A percentile compares a stretch with the other conserved stretches of the same genome.
Evolutionary conservation across 768 basidiomycete genomes (phyloP).

Genomic region (Suillus fuscotomentosus): DNA sequence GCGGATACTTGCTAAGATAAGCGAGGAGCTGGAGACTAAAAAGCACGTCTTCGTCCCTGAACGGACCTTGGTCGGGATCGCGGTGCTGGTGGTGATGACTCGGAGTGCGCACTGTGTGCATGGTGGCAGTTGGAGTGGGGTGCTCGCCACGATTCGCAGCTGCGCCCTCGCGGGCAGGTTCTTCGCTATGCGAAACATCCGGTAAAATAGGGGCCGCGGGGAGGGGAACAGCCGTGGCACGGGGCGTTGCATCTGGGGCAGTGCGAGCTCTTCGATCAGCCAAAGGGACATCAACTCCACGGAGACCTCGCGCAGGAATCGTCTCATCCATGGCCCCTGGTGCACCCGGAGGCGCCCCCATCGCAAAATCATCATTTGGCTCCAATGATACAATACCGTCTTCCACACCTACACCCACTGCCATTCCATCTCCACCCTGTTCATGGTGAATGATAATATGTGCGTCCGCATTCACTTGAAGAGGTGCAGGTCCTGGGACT

Average conservation of each 20-base stretch:
- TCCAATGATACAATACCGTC: slow-evolving; percentile 77
- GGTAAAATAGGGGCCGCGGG: slow-evolving; percentile 35
- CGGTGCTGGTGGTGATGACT: slow-evolving; percentile 37
- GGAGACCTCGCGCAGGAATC: slow-evolving; percentile 22
- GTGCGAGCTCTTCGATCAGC: slow-evolving; percentile 35
- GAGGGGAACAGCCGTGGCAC: slow-evolving; percentile 57
- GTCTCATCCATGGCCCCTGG: slow-evolving; percentile 68
- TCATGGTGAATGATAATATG: slow-evolving; percentile 53
- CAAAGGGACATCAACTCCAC: slow-evolving; percentile 23
- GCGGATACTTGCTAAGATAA: slow-evolving; percentile 96
- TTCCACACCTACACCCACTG: slow-evolving; percentile 54
- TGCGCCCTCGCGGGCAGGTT: slow-evolving; percentile 6
- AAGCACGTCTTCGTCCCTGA: slow-evolving; percentile 93
- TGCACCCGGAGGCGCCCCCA: slow-evolving; percentile 91
- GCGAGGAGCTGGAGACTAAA: slow-evolving; percentile 90
- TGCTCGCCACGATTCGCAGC: slow-evolving; percentile 23
- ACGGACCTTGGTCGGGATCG: slow-evolving; percentile 56
- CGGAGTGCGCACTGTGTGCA: slow-evolving; percentile 17
- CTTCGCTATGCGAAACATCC: background rate
- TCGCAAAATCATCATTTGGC: slow-evolving; percentile 84
- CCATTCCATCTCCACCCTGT: slow-evolving; percentile 42
- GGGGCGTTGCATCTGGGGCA: slow-evolving; percentile 60
- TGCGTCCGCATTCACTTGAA: slow-evolving; percentile 44
- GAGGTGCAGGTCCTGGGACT: slow-evolving; percentile 27
- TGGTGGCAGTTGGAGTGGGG: slow-evolving; percentile 14